Conservation (phyloP, 306 rosid species). For the Acacia confusa region DNA sequence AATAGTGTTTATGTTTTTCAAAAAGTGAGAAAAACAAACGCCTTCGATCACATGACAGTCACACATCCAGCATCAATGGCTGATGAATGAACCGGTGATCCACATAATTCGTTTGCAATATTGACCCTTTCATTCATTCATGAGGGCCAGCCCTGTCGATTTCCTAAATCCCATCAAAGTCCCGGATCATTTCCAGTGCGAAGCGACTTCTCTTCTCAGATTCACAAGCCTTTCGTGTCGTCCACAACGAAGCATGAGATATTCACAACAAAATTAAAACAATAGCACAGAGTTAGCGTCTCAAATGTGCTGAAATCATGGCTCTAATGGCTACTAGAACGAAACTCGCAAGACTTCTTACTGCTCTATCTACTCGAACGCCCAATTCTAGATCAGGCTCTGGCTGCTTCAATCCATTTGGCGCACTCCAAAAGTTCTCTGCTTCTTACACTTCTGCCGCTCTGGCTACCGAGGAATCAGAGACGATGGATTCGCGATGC, state of each 20-base stretch:
- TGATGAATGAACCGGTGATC: background rate
- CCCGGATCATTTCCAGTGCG: background rate
- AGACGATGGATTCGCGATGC: conserved; percentile 29
- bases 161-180: background rate
- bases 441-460: conserved; percentile 43
- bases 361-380: background rate
- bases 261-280: background rate
- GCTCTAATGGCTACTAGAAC: conserved; percentile 49
- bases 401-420: conserved; percentile 3
- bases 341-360: conserved; percentile 35
- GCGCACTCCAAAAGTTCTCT: conserved; percentile 3
- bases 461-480: conserved; percentile 29
- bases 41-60: background rate
- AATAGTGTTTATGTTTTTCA: background rate
- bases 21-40: background rate
- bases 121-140: background rate
- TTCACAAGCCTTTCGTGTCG: background rate
- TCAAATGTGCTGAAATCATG: conserved; percentile 57
- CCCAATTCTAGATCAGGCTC: conserved; percentile 31
- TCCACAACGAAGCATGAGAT: background rate
- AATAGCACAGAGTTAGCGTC: background rate
- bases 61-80: background rate
- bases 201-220: background rate
- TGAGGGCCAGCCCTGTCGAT: background rate
- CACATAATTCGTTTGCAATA: background rate